Evolutionary conservation across 1,139 yeast species (phyloP), one percentile per base, ranked within the genome.

Genomic region (Meyerozyma smithsonii): DNA sequence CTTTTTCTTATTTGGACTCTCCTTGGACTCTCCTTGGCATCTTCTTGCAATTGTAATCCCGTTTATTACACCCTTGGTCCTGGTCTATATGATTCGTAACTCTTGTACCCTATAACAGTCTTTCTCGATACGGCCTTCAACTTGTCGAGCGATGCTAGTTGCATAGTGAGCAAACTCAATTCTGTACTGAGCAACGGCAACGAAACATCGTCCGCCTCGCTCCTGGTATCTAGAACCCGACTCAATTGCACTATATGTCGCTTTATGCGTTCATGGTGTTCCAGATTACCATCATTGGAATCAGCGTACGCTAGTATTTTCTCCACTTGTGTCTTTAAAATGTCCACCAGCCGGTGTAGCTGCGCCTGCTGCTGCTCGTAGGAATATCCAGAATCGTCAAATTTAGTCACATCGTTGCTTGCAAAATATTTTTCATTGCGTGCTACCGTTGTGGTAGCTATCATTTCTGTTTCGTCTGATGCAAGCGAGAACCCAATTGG

Each of bases 141-240:
- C 20, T 50, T 52, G 20, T 60, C 62, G 24, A 64, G 45, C 1
- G 56, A 46, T 1, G 53, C 47, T 30, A 61, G 43, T 40, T 66
- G 65, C 19, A 60, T 54, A 1, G 69, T 59, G 11, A 67, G 45
- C 25, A 66, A 47, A 17, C 66, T 50, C 37, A 67, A 48, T 26
- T 62, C 65, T 7, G 58, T 48, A 1, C 62, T 39, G 33, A 56
- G 52, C 21, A 63, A 43, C 28, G 52, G 49, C 18, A 47, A 35
- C n/a, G 44, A 41, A 19, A 41, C 35, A 8, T 35, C 41, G 2
- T 36, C 19, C 1, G 37, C 32, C 7, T 28, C 28, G 5, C 46
- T 38, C 14, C 35, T 20, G 23, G 30, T 12, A 35, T 48, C 47
- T 18, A 58, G 45, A 5, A 48, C 41, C 4, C 35, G 38, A 4